Base-by-base conservation (phyloP, 2,329 filamentous ascomycete species). In the Sporothrix inflata region DNA sequence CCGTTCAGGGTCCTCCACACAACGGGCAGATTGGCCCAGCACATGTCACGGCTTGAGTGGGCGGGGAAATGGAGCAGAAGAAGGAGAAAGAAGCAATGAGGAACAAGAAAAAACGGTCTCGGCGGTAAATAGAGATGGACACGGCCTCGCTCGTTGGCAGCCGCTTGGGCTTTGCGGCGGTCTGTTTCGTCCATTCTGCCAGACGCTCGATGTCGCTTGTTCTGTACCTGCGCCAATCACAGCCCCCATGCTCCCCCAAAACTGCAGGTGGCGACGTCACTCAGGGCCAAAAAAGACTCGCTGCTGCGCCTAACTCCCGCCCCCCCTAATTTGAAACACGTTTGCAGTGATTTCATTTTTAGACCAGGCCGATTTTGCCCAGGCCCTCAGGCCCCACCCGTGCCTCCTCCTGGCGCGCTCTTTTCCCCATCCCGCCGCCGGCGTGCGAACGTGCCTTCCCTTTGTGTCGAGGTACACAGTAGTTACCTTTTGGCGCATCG, bases 291-390 rank as follows among this genome's bases (percentile, higher is more conserved):
- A 49, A 30, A 34, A 66, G 63, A n/a, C 42, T 66, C 3, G 34
- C n/a, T 70, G 68, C 69, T 71, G 69, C 69, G 57, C 45, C 69
- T 45, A 30, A 38, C 57, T 65, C 47, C 45, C 55, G 40, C 38
- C 69, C 27, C 67, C 55, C 45, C 34, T 65, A 65, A 53, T 65
- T 63, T 70, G 69, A 71, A 71, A 71, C 69, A 53, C 55, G 42
- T 70, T 65, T 61, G 55, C 27, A 61, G 53, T 21, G 38, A 69
- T 45, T 49, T 61, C 68, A 47, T 70, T 47, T 70, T 70, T 70
- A 61, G 68, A 61, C 53, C 24, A 60, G 68, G 67, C 68, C 27
- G 68, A 47, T 47, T 70, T 42, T n/a, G n/a, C n/a, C 47, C 6
- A 24, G 49, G 34, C 34, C 45, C 45, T 14, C 16, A 19, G 21